Percentiles rank a stretch among this genome's conserved stretches.
phyloP scores from a whole-genome alignment of 148 eudicot genomes.

The Chenopodium quinoa region DNA sequence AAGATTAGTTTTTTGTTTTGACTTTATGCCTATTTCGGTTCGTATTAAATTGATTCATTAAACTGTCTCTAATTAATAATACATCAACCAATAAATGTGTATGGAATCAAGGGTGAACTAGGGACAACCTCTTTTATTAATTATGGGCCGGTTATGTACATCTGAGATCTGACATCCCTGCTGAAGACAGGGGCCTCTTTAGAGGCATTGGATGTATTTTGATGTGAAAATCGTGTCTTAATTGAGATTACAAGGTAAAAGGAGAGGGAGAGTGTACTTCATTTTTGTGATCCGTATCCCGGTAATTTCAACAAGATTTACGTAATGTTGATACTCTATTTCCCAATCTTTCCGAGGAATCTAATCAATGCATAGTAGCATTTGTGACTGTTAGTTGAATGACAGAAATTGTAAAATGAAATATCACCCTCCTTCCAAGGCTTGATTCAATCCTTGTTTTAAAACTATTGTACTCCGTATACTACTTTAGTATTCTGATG shows the following conservation, averaged over 20 bases:
- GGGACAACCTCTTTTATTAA: not conserved
- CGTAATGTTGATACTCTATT: too few species aligned
- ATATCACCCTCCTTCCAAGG: not conserved
- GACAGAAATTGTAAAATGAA: too few species aligned
- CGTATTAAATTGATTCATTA: not conserved
- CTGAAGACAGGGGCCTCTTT: not conserved
- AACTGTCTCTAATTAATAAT: not conserved
- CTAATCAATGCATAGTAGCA: too few species aligned
- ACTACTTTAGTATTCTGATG: not conserved
- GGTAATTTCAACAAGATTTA: too few species aligned
- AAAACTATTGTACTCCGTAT: too few species aligned
- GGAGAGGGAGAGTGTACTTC: not conserved
- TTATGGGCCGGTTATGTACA: not conserved
- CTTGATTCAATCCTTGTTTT: not conserved
- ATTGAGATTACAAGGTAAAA: not conserved
- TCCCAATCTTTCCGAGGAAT: too few species aligned
- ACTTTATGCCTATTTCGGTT: not conserved
- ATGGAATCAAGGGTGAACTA: not conserved
- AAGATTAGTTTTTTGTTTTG: not conserved
- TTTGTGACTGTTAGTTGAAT: not conserved
- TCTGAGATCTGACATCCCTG: not conserved
- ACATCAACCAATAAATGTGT: not conserved
- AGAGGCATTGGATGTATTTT: not conserved
- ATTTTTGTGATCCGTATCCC: too few species aligned
- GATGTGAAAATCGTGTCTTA: not conserved